These are phyloP conservation scores for Noccaea bulbosa DNA, from an alignment of 345 rosid species.

Conservation along the genomic window DNA sequence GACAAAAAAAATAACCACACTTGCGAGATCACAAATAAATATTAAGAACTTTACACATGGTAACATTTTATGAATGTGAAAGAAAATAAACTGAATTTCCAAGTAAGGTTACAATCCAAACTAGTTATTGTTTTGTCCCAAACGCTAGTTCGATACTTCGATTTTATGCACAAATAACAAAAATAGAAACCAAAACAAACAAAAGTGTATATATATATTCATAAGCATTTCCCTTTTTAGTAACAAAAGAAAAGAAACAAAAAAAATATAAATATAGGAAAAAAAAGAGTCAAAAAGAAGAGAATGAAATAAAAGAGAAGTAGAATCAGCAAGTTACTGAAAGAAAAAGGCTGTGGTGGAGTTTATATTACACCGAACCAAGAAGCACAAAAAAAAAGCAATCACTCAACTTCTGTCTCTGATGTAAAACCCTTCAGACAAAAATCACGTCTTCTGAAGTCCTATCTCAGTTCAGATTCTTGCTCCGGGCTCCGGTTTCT, in stretches of 20 bases:
- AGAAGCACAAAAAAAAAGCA: slow-evolving; percentile 30
- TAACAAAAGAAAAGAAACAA: background rate
- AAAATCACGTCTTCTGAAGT: slow-evolving; percentile 10
- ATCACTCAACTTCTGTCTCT: slow-evolving; percentile 37
- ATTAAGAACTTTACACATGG: background rate
- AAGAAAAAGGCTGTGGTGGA: slow-evolving; percentile 29
- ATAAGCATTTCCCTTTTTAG: slow-evolving; percentile 29
- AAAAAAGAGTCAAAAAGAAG: slow-evolving; percentile 17
- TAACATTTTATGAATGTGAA: background rate
- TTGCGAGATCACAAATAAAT: background rate
- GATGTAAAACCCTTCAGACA: slow-evolving; percentile 19
- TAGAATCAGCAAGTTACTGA: slow-evolving; percentile 30
- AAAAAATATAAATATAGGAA: slow-evolving; percentile 5
- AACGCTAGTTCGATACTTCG: background rate
- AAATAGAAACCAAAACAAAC: slow-evolving; percentile 27
- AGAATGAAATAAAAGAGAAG: slow-evolving; percentile 31
- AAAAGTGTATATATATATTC: slow-evolving; percentile 16
- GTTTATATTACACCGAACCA: slow-evolving; percentile 39
- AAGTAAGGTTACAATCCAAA: background rate
- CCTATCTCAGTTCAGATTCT: slow-evolving; percentile 32
- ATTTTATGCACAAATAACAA: background rate
- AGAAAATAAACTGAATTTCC: background rate
- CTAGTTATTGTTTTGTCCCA: slow-evolving; percentile 8
- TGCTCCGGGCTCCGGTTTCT: slow-evolving; percentile 31
- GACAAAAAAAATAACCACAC: slow-evolving; percentile 5